Base-by-base conservation (phyloP, 2,329 filamentous ascomycete genomes). In the Diaporthe citri region DNA sequence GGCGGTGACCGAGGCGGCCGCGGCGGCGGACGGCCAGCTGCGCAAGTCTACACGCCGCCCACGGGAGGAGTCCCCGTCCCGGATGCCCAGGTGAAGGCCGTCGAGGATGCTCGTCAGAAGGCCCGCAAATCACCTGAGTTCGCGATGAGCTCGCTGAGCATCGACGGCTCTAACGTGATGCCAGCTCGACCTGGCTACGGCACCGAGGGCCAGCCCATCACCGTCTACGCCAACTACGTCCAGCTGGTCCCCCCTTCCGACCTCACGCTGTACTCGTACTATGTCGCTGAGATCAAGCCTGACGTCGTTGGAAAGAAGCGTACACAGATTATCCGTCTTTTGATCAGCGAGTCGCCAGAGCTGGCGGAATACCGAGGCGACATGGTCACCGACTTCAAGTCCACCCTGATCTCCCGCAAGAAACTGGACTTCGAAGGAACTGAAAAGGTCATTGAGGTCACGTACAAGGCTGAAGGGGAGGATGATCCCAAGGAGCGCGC, bases 301-400 rank as follows among this genome's bases (percentile, higher is more conserved):
- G 72, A 60, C 0, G 75, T 75, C 9, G 71, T 48, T 0, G 77
- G 79, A 17, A 77, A 69, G 66, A 79, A 80, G 76, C 60, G 74
- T 3, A 48, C 66, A 2, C 79, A 77, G 25, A 62, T 80, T 20
- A 66, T 80, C 34, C 74, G 75, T 8, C 75, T 82, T n/a, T 51
- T 83, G 15, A 59, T 82, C 22, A 78, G 78, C 31, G 69, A 78
- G 36, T 17, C 73, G 5, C n/a, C 69, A 22, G 75, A 79, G n/a
- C 60, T 83, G 7, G 73, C 72, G 0, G 28, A 72, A 0, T 51
- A 70, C 56, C 66, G 69, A 4, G 51, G 59, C 17, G 77, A 81
- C 67, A 72, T 84, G 5, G 81, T 81, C 20, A 82, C 81, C 2
- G 83, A 84, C 72, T 84, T 84, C 77, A 80, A 76, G 73, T 80